Base-by-base conservation (phyloP, 1,284 basidiomycete species). In the Ceratobasidium sp. region DNA sequence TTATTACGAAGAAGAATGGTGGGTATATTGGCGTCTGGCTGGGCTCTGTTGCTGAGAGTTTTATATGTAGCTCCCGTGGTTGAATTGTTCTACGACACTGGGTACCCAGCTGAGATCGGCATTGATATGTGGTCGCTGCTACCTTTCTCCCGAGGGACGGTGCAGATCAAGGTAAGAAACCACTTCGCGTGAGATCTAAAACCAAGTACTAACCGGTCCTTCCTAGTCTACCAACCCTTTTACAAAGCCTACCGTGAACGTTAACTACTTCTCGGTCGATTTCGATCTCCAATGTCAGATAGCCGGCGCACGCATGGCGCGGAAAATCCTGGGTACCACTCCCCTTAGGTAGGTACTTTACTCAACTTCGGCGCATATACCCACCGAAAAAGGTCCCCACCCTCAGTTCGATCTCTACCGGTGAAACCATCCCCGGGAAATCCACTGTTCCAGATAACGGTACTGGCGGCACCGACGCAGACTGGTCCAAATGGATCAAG, bases 101-200 rank as follows among this genome's bases (percentile, higher is more conserved):
- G 83, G 1, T 85, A 79, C 71, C 84, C 84, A 30, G 80, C 84
- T 66, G 82, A 78, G 43, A 73, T 86, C 23, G 85, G 85, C 1
- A 84, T 87, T 67, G 80, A 83, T 74, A 82, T 84, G 80, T 88
- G 87, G 86, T 82, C 83, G 61, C 81, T 88, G 11, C 82, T 88
- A 8, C 86, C 86, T 1, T 88, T 87, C 80, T 85, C 84, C 78
- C 79, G 86, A 32, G 87, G 87, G 9, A 83, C 78, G 49, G 85
- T 88, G 52, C 81, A 81, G 63, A 85, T 87, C 76, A 83, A 79
- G 26, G 85, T 86, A 49, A 18, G 81, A 72, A 41, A 21, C n/a
- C 44, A 58, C 6, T 30, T 46, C 26, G 35, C 54, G 9, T 26
- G 44, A 16, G 52, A 11, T 41, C 14, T 18, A 1, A 9, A 32